phyloP scores from a whole-genome alignment of 2,329 filamentous ascomycete genomes.

The Colletotrichum lupini region DNA sequence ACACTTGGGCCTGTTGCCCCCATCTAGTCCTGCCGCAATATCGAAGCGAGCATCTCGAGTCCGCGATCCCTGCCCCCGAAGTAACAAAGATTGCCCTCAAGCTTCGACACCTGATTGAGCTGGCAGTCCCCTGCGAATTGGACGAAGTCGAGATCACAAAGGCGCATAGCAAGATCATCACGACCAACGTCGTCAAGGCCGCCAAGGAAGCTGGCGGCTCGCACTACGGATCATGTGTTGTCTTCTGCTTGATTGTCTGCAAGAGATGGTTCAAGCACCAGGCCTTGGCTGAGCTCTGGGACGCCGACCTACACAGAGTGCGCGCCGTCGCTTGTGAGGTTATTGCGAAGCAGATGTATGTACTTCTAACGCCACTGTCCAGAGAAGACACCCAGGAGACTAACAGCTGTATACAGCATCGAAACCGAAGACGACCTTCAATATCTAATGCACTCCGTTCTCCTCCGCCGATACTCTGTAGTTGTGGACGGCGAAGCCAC shows the following conservation, averaged over 20 bases:
- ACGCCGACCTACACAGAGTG: conserved; percentile 83
- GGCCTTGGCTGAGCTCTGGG: conserved; percentile 86
- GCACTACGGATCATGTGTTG: conserved; percentile 81
- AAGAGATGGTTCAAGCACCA: conserved; percentile 83
- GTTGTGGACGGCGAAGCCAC: conserved; percentile 78
- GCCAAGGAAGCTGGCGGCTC: conserved; percentile 84
- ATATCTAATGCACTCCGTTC: conserved; percentile 82
- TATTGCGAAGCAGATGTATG: conserved; percentile 79
- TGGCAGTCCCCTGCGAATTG: conserved; percentile 90
- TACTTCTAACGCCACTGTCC: accelerated
- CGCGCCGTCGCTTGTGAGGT: conserved; percentile 89
- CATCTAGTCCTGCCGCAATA: conserved; percentile 73
- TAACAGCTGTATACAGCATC: conserved; percentile 65
- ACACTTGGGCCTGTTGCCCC: conserved; percentile 7
- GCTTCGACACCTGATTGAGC: conserved; percentile 89
- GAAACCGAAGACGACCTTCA: conserved; percentile 83
- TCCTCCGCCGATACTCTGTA: conserved; percentile 91
- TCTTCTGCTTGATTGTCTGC: conserved; percentile 82
- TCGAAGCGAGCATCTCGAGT: conserved; percentile 66
- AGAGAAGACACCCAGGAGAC: neutral
- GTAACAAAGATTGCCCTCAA: conserved; percentile 92
- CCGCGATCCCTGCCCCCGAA: conserved; percentile 78
- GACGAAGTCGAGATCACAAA: conserved; percentile 79
- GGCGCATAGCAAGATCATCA: conserved; percentile 89
- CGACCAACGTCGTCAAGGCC: conserved; percentile 79